Evolutionary conservation across 495 filamentous ascomycete genomes (phyloP).

Genomic region (Cenococcum geophilum): DNA sequence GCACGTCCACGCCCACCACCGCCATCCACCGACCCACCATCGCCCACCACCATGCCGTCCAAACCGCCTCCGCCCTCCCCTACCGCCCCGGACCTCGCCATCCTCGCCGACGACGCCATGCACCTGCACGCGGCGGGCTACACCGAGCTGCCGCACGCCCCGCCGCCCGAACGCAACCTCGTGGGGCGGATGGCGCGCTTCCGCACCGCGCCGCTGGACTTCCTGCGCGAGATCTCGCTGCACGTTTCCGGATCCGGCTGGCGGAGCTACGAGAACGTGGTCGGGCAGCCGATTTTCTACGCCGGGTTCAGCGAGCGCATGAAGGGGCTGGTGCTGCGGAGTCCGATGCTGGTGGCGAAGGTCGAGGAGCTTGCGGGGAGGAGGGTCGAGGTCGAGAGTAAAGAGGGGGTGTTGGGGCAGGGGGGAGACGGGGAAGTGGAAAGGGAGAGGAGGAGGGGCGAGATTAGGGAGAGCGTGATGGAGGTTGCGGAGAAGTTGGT

Average conservation of each 20-base stretch:
- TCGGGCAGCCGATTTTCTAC: slow-evolving; percentile 93
- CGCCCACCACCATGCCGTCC: slow-evolving; percentile 28
- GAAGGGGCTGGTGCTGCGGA: slow-evolving; percentile 67
- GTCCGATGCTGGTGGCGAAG: slow-evolving; percentile 63
- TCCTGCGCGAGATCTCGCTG: slow-evolving; percentile 84
- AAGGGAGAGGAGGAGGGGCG: slow-evolving; percentile 51
- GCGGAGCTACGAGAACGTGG: slow-evolving; percentile 83
- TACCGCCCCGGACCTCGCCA: slow-evolving; percentile 75
- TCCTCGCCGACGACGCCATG: slow-evolving; percentile 63
- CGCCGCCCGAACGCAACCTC: slow-evolving; percentile 57
- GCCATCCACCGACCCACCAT: too few relatives aligned
- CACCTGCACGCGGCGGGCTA: slow-evolving; percentile 76
- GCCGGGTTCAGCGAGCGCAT: slow-evolving; percentile 86
- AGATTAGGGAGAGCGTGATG: slow-evolving; percentile 57
- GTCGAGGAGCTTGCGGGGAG: slow-evolving; percentile 70
- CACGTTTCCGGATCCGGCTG: slow-evolving; percentile 88
- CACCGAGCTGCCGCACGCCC: slow-evolving; percentile 39
- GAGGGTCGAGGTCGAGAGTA: slow-evolving; percentile 66
- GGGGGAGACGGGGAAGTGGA: slow-evolving; percentile 22
- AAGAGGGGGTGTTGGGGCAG: slow-evolving; percentile 60
- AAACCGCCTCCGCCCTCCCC: slow-evolving; percentile 35
- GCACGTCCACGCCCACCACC: neutral
- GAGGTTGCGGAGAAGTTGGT: slow-evolving; percentile 80
- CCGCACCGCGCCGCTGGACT: slow-evolving; percentile 63
- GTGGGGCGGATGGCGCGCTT: slow-evolving; percentile 81